Percentiles rank a stretch among this genome's conserved stretches.
phyloP scores from a whole-genome alignment of 306 rosid genomes.

The Aeschynomene evenia region DNA sequence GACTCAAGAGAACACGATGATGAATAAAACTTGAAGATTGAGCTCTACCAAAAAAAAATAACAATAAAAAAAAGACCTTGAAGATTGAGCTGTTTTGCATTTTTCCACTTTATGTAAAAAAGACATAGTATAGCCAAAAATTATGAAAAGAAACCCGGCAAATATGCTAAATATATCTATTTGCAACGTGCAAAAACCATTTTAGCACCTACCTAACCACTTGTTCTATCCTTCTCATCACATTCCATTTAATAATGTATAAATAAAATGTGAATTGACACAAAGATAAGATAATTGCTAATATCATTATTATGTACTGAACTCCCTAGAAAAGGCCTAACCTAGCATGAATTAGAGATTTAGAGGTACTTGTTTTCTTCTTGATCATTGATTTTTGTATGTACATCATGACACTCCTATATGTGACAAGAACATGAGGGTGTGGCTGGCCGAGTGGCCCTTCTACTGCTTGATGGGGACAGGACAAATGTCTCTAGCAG shows the following conservation, averaged over 20 bases:
- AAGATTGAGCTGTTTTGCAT: neutral
- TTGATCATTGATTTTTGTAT: neutral
- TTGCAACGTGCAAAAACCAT: too few relatives aligned
- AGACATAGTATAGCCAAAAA: neutral
- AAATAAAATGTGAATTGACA: too few relatives aligned
- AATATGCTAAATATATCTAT: conserved; percentile 1
- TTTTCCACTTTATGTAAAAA: conserved; percentile 9
- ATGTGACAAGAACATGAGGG: neutral
- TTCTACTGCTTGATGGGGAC: neutral
- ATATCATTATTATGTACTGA: neutral
- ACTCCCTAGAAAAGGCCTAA: neutral
- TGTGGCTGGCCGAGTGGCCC: neutral
- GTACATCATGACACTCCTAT: neutral
- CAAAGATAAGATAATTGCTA: too few relatives aligned
- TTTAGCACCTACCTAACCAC: too few relatives aligned
- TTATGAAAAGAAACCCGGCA: neutral
- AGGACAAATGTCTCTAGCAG: conserved; percentile 19
- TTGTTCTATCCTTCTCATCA: too few relatives aligned
- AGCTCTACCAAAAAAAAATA: too few relatives aligned
- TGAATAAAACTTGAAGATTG: neutral
- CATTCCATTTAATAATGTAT: too few relatives aligned
- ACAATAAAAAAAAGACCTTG: too few relatives aligned
- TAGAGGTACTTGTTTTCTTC: neutral
- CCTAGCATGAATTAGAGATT: neutral
- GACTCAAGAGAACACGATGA: neutral